These are phyloP conservation scores for Rhodotorula sp. DNA, from an alignment of 1,284 basidiomycete species.

Conservation along the genomic window DNA sequence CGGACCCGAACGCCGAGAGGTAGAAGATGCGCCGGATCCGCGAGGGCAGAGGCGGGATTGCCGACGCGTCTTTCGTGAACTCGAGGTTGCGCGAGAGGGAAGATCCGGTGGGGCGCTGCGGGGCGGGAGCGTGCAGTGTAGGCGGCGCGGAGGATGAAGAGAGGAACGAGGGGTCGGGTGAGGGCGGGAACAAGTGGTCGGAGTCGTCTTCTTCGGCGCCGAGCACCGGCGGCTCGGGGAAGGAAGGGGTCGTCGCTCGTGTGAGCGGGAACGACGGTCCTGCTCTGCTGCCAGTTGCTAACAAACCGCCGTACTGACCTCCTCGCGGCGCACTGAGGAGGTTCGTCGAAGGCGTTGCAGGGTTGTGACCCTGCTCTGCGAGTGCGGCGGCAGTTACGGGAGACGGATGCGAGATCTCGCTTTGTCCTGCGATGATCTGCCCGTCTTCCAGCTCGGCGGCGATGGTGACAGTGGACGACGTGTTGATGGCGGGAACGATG, in stretches of 20 bases:
- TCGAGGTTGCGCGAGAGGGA: conserved; percentile 60
- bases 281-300: too few species aligned
- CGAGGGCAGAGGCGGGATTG: conserved; percentile 51
- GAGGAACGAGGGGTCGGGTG: background rate
- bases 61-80: conserved; percentile 61
- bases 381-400: background rate
- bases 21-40: conserved; percentile 71
- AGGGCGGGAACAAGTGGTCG: conserved; percentile 33
- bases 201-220: conserved; percentile 38
- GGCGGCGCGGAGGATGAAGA: background rate
- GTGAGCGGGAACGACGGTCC: conserved; percentile 22
- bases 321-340: background rate
- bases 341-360: conserved; percentile 29
- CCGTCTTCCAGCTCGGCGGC: conserved; percentile 87
- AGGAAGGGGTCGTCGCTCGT: conserved; percentile 31
- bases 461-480: conserved; percentile 95
- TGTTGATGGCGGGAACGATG: conserved; percentile 79
- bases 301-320: background rate
- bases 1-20: conserved; percentile 86
- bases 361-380: conserved; percentile 22
- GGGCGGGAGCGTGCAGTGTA: background rate
- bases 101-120: background rate
- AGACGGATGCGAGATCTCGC: conserved; percentile 89
- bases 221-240: conserved; percentile 37
- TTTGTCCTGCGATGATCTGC: conserved; percentile 82